Evolutionary conservation across 2,329 filamentous ascomycete species (phyloP), one percentile per base, ranked within the genome.

Genomic region (Penicillium sp.): DNA sequence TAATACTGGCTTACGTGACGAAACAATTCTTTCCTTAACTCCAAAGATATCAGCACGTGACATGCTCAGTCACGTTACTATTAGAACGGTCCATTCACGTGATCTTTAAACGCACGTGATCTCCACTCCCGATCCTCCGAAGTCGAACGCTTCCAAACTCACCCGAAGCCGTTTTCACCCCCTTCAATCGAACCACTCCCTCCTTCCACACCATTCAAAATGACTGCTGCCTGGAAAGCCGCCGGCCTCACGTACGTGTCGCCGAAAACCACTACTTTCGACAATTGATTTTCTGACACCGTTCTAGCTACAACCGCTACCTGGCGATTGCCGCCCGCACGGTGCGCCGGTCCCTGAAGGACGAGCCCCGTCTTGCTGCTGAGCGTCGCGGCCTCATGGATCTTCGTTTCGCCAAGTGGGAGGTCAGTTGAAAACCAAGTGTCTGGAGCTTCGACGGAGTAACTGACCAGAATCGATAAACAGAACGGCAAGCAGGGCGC

Each of bases 201-300:
- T 59, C 62, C 62, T 63, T 63, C 62, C 61, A 60, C 59, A 58
- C 63, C 67, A 64, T 64, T 75, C 86, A 91, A 86, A 82, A 99
- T 98, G 95, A 84, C 90, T 82, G 93, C 93, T 84, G 91, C 93
- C 77, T 99, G 93, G 95, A 98, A 97, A 90, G 87, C 93, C 76
- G 91, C 95, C 78, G 95, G 95, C 81, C 84, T 98, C 77, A 96
- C 88, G 93, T 96, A 90, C 79, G 91, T 49, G 59, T 62, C 61
- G 60, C 43, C 19, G 19, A 14, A 43, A 16, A 37, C 5, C 39
- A 44, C 44, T 44, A 16, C 37, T 52, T 19, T 33, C 47, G 39
- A 26, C 48, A 55, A 61, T 64, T 59, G 66, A 70, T 72, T 58
- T 70, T 64, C 69, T 59, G 33, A 50, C 48, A 19, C 24, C 52